Base-by-base conservation (phyloP, 306 rosid genomes). In the Carpinus fangiana region DNA sequence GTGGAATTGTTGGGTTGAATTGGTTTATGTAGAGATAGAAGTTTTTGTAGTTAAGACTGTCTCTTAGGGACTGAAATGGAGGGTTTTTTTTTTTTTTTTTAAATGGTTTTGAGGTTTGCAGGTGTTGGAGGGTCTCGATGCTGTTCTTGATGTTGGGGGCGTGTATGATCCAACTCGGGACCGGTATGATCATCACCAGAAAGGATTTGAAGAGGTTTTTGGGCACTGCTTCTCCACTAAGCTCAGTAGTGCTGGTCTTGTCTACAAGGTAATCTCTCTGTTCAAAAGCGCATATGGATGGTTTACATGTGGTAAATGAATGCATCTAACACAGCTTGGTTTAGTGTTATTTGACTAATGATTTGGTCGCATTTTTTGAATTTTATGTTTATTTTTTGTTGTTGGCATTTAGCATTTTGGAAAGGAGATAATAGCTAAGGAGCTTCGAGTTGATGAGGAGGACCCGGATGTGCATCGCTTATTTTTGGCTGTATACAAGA, bases 131-230 rank as follows among this genome's bases (percentile, higher is more conserved):
- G 88, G 88, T 82, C 92, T 96, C 78, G 98, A 96, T 69, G 96
- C 94, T 11, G 99, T 96, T 85, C 98, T 96, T 84, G 99, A 96
- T 82, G 99, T 91, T 79, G 99, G 98, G 45, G 99, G 99, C 56
- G 94, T 89, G 31, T 96, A 93, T 80, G 97, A 93, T 72, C 96
- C 97, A 10, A 76, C 81, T 69, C 80, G 26, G 74, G 91, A 96
- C 82, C 86, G 97, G 55, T 96, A 91, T 76, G 99, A 96, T 88
- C 99, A 96, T 89, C 99, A 96, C 81, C 99, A 96, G 64, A 96
- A 96, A 73, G 98, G 98, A 20, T 96, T 96, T 86, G 92, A 73
- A 53, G 99, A 93, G 90, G 87, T 85, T 80, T 96, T 96, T 76
- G 97, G 97, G 5, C 92, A 91, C 75, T 96, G 98, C 71, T 93